Evolutionary conservation across 2,329 filamentous ascomycete genomes (phyloP).

Genomic region (Didymella pomorum): DNA sequence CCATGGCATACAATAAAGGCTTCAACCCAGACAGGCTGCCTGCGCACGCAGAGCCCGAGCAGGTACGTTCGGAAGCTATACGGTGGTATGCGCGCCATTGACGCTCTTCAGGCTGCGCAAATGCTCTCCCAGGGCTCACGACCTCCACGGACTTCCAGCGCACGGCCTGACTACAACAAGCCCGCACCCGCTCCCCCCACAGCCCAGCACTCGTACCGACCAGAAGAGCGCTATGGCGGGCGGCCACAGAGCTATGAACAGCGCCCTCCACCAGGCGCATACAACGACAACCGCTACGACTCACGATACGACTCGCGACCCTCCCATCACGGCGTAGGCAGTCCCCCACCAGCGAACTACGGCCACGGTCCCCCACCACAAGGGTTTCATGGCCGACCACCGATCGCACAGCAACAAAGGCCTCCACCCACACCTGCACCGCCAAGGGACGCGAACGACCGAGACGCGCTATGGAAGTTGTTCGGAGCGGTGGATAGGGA

Average conservation of each 20-base stretch:
- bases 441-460: constrained; percentile 68
- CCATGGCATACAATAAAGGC: constrained; percentile 92
- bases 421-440: constrained; percentile 59
- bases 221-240: constrained; percentile 49
- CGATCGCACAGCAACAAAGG: constrained; percentile 54
- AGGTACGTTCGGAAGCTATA: constrained; percentile 57
- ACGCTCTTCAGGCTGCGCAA: constrained; percentile 50
- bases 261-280: constrained; percentile 51
- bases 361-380: constrained; percentile 63
- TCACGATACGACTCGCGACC: constrained; percentile 33
- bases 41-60: constrained; percentile 82
- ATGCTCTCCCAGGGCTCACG: constrained; percentile 48
- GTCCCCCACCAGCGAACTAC: constrained; percentile 59
- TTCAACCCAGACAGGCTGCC: constrained; percentile 96
- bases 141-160: constrained; percentile 47
- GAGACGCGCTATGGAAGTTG: constrained; percentile 77
- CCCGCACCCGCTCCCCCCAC: constrained; percentile 49
- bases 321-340: constrained; percentile 47
- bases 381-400: constrained; percentile 72
- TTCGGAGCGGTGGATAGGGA: constrained; percentile 92
- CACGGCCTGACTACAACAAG: constrained; percentile 55
- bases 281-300: constrained; percentile 46
- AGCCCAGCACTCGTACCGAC: constrained; percentile 46
- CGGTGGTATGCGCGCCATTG: not conserved
- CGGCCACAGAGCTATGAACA: constrained; percentile 38